Conservation (phyloP, 2,329 filamentous ascomycete genomes). For the Neoarthrinium moseri region DNA sequence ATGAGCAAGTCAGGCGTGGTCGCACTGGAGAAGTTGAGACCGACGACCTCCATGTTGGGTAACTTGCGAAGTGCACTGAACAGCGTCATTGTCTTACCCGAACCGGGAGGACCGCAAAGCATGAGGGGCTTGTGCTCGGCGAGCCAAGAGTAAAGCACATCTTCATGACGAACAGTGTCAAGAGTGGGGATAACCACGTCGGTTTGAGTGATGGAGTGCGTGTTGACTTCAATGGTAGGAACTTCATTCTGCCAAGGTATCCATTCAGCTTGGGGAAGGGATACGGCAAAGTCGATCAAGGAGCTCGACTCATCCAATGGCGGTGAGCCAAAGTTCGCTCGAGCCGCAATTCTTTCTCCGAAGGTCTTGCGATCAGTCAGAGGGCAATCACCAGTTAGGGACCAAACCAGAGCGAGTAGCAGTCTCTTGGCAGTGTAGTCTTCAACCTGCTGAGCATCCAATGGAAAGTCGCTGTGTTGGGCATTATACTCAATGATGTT, state of each 20-base stretch:
- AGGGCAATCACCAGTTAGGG: constrained; percentile 91
- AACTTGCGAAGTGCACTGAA: constrained; percentile 97
- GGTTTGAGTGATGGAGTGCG: constrained; percentile 95
- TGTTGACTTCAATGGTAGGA: constrained; percentile 93
- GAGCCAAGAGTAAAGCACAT: constrained; percentile 99
- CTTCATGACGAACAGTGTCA: constrained; percentile 95
- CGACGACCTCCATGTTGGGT: constrained; percentile 98
- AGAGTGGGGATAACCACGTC: constrained; percentile 98
- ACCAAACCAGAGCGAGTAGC: constrained; percentile 90
- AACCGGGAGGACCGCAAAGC: constrained; percentile 95
- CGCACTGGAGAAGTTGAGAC: constrained; percentile 98
- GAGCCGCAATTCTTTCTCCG: constrained; percentile 77
- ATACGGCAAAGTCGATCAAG: constrained; percentile 93
- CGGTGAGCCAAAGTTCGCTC: constrained; percentile 85
- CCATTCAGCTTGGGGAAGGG: constrained; percentile 86
- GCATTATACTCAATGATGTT: constrained; percentile 95
- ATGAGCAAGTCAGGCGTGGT: constrained; percentile 96
- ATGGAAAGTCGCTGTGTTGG: constrained; percentile 89
- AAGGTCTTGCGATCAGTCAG: constrained; percentile 84
- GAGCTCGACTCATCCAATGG: constrained; percentile 75
- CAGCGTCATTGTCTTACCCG: constrained; percentile 99
- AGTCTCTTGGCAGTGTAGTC: constrained; percentile 91
- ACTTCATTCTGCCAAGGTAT: constrained; percentile 92
- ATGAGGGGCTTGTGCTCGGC: constrained; percentile 97
- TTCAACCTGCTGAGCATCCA: constrained; percentile 88